These are phyloP conservation scores for Thielaviopsis musarum DNA, from an alignment of 2,329 filamentous ascomycete genomes.

Conservation along the genomic window DNA sequence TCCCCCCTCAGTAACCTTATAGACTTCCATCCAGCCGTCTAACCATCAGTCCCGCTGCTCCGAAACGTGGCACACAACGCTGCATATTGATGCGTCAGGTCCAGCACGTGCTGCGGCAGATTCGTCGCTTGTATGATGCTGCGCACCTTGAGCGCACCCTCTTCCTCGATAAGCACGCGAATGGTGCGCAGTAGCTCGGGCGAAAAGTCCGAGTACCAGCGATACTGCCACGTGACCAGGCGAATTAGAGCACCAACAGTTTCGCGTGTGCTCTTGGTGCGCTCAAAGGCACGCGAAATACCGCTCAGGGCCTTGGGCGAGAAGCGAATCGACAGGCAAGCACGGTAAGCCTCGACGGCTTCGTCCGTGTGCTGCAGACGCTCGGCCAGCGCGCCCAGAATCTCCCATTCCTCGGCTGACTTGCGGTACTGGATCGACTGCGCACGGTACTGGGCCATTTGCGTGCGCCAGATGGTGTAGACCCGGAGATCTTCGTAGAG, in stretches of 20 bases:
- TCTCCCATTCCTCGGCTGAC: constrained; percentile 94
- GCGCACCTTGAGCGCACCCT: constrained; percentile 90
- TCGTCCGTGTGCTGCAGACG: constrained; percentile 85
- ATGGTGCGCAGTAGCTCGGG: constrained; percentile 77
- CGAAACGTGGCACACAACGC: constrained; percentile 87
- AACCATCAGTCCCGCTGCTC: constrained; percentile 82
- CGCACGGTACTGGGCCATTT: constrained; percentile 87
- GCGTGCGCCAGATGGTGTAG: constrained; percentile 98
- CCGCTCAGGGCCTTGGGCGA: constrained; percentile 84
- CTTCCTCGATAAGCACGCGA: constrained; percentile 86
- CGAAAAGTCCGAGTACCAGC: constrained; percentile 99
- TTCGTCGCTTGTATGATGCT: constrained; percentile 96
- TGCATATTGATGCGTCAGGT: constrained; percentile 91
- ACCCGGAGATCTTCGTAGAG: constrained; percentile 94
- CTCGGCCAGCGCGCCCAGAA: constrained; percentile 81
- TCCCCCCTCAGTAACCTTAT: not conserved
- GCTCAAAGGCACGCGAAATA: constrained; percentile 64
- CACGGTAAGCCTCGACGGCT: constrained; percentile 80
- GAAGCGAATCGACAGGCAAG: constrained; percentile 75
- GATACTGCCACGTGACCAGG: constrained; percentile 92
- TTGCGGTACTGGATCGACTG: constrained; percentile 95
- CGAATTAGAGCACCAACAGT: constrained; percentile 75
- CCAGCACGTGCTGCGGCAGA: constrained; percentile 79
- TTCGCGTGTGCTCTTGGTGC: constrained; percentile 60
- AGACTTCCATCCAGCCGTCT: constrained; percentile 15